Percentiles rank a stretch among this genome's conserved stretches.
phyloP scores from a whole-genome alignment of 805 yeast genomes.

The Brettanomyces nanus region DNA sequence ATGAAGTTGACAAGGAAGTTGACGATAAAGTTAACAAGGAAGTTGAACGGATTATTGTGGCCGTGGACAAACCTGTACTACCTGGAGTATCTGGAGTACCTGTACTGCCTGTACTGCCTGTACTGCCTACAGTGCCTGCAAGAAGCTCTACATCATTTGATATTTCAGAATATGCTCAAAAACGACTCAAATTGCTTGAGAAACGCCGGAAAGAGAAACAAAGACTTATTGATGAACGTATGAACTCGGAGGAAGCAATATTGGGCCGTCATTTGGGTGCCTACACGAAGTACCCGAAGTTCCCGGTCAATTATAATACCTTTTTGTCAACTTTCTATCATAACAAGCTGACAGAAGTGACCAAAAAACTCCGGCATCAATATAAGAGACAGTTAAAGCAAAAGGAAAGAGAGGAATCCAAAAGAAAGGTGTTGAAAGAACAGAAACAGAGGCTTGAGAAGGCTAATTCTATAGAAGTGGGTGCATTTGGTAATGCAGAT shows the following conservation, averaged over 20 bases:
- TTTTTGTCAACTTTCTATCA: slow-evolving; percentile 12
- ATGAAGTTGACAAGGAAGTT: background rate
- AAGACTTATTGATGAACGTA: slow-evolving; percentile 24
- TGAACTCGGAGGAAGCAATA: slow-evolving; percentile 24
- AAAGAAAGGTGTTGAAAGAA: slow-evolving; percentile 20
- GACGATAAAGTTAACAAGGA: background rate
- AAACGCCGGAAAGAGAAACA: slow-evolving; percentile 27
- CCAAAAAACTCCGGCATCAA: background rate
- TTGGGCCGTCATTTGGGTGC: slow-evolving; percentile 26
- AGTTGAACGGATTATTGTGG: too few species aligned
- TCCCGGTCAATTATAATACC: slow-evolving; percentile 18
- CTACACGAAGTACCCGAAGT: slow-evolving; percentile 15
- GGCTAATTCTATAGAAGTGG: slow-evolving; percentile 12
- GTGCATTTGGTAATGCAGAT: slow-evolving; percentile 14
- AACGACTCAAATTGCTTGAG: slow-evolving; percentile 32
- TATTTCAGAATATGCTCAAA: slow-evolving; percentile 48
- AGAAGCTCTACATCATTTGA: slow-evolving; percentile 32
- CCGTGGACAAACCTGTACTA: background rate
- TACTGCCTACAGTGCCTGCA: background rate
- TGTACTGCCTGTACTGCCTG: background rate
- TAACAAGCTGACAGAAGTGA: slow-evolving; percentile 6
- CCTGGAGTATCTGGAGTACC: background rate
- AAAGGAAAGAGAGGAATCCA: slow-evolving; percentile 21
- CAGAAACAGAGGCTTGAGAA: slow-evolving; percentile 13
- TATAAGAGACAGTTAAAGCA: slow-evolving; percentile 8